Percentiles rank a stretch among this genome's conserved stretches.
Conservation (phyloP, 305 asterid species). For the Solanum hybrid region DNA sequence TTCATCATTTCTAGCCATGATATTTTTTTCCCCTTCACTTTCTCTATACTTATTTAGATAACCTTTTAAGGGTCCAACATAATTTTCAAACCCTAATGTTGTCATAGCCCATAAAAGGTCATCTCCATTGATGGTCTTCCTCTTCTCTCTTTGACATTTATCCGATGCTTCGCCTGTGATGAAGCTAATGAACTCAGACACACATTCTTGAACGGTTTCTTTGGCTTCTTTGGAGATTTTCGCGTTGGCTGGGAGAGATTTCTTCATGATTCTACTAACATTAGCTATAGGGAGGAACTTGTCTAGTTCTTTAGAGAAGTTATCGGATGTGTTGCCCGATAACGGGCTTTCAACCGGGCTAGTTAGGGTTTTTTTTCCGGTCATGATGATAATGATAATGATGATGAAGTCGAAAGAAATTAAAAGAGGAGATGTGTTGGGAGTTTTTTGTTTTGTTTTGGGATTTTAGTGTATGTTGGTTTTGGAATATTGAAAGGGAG, state of each 20-base stretch:
- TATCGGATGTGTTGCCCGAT: conserved; percentile 3
- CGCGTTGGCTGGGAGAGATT: conserved; percentile 11
- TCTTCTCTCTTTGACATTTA: conserved; percentile 13
- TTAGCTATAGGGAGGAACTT: conserved; percentile 14
- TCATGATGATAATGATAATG: not conserved
- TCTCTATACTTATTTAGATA: conserved; percentile 12
- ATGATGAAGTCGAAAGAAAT: not conserved
- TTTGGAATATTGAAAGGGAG: not conserved
- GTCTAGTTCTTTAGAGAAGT: conserved; percentile 9
- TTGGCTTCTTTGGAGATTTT: conserved; percentile 14
- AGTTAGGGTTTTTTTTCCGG: not conserved
- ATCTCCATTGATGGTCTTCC: conserved; percentile 14
- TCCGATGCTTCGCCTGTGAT: conserved; percentile 16
- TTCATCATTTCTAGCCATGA: conserved; percentile 8
- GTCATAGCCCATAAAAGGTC: conserved; percentile 17
- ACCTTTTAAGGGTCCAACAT: conserved; percentile 4
- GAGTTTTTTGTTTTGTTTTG: not conserved
- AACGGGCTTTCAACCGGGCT: not conserved
- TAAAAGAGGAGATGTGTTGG: not conserved
- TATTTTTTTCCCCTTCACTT: conserved; percentile 7
- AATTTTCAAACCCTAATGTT: conserved; percentile 14
- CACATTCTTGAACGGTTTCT: conserved; percentile 15
- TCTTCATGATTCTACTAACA: conserved; percentile 12
- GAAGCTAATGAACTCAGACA: conserved; percentile 16
- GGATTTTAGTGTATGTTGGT: not conserved